Conservation (phyloP, 495 filamentous ascomycete genomes). For the Cetradonia linearis region DNA sequence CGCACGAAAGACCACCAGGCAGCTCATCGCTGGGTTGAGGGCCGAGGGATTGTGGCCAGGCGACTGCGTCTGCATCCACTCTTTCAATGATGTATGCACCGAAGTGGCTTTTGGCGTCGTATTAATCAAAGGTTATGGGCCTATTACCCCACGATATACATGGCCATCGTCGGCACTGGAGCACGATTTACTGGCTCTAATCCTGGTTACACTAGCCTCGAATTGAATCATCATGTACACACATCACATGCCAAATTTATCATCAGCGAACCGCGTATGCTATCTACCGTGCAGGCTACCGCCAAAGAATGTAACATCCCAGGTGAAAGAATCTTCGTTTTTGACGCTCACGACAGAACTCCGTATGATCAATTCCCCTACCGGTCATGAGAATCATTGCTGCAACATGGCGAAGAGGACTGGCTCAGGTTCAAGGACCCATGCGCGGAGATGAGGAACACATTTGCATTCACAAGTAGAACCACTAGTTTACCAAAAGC, state of each 20-base stretch:
- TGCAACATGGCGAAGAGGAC: conserved; percentile 38
- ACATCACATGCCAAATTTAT: conserved; percentile 31
- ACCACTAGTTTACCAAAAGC: conserved; percentile 48
- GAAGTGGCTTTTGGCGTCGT: neutral
- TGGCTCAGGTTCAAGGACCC: conserved; percentile 41
- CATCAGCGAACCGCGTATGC: conserved; percentile 39
- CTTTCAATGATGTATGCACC: conserved; percentile 40
- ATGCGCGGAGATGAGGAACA: conserved; percentile 24
- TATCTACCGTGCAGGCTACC: conserved; percentile 35
- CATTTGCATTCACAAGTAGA: conserved; percentile 40
- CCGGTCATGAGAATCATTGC: conserved; percentile 39
- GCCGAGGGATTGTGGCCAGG: conserved; percentile 40
- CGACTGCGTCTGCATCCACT: conserved; percentile 46
- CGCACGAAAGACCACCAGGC: conserved; percentile 35
- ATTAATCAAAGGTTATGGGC: conserved; percentile 16
- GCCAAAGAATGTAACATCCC: conserved; percentile 35
- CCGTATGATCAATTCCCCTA: conserved; percentile 30
- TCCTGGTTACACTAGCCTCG: conserved; percentile 31
- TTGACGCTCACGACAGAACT: conserved; percentile 29
- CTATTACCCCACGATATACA: conserved; percentile 26
- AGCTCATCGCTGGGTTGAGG: conserved; percentile 41
- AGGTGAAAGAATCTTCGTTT: conserved; percentile 33
- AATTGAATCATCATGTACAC: conserved; percentile 34
- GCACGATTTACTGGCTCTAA: conserved; percentile 31
- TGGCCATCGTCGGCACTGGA: conserved; percentile 28